phyloP scores from a whole-genome alignment of 441 rosid genomes.

The Aleurites moluccanus region DNA sequence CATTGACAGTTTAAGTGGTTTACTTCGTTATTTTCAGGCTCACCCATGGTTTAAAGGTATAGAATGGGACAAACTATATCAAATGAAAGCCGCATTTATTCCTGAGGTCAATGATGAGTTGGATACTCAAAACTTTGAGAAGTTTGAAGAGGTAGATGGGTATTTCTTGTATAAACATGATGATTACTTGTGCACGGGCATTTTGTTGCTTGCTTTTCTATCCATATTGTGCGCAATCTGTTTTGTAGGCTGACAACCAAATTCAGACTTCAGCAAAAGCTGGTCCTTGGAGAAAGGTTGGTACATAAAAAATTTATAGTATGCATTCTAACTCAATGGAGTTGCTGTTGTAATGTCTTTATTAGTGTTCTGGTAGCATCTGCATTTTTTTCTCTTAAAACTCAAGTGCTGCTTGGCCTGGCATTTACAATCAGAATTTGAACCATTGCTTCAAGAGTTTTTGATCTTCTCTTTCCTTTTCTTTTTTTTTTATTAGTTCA shows the following conservation, averaged over 20 bases:
- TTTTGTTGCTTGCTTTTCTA: slow-evolving; percentile 17
- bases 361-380: slow-evolving; percentile 11
- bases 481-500: background rate
- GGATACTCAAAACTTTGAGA: slow-evolving; percentile 95
- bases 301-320: slow-evolving; percentile 15
- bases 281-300: slow-evolving; percentile 98
- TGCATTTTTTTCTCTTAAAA: background rate
- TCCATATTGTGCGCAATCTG: slow-evolving; percentile 18
- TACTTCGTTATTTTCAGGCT: slow-evolving; percentile 44
- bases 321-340: background rate
- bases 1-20: slow-evolving; percentile 22
- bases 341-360: slow-evolving; percentile 3
- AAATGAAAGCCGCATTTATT: slow-evolving; percentile 88
- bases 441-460: background rate
- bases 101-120: slow-evolving; percentile 93
- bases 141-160: slow-evolving; percentile 82
- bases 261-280: slow-evolving; percentile 62
- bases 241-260: slow-evolving; percentile 68
- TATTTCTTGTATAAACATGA: slow-evolving; percentile 12
- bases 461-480: background rate
- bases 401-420: background rate
- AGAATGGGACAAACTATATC: slow-evolving; percentile 87
- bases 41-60: slow-evolving; percentile 85
- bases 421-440: background rate
- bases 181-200: background rate